phyloP scores from a whole-genome alignment of 805 yeast genomes.

The Teunomyces barrocoloradensis region DNA sequence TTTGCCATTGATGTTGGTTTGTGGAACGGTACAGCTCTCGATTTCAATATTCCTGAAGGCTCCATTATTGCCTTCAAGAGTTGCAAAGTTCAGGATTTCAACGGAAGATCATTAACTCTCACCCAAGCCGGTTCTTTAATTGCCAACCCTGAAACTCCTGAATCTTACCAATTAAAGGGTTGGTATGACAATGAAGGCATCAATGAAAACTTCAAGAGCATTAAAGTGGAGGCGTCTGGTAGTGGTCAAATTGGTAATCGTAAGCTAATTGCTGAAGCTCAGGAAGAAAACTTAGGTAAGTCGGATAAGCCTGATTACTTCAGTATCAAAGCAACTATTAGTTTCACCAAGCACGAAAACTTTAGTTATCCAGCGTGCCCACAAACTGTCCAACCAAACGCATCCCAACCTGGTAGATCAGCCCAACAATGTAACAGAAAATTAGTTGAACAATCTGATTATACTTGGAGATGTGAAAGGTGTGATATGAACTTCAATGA shows the following conservation, averaged over 20 bases:
- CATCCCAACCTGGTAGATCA: conserved; percentile 23
- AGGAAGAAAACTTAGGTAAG: conserved; percentile 65
- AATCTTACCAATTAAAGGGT: conserved; percentile 84
- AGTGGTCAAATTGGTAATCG: conserved; percentile 48
- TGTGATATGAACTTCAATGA: conserved; percentile 68
- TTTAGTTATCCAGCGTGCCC: conserved; percentile 90
- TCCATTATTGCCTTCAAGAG: conserved; percentile 92
- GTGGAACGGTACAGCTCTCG: conserved; percentile 87
- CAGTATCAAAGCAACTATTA: conserved; percentile 69
- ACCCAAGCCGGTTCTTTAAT: conserved; percentile 73
- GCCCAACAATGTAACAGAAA: conserved; percentile 67
- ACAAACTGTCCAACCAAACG: conserved; percentile 37
- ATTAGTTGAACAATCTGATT: conserved; percentile 66
- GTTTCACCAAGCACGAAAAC: conserved; percentile 68
- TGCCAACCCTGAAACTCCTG: conserved; percentile 84
- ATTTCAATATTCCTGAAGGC: conserved; percentile 69
- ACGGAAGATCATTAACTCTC: conserved; percentile 79
- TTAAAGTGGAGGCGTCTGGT: conserved; percentile 51
- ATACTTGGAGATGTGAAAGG: conserved; percentile 90
- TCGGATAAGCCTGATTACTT: conserved; percentile 81
- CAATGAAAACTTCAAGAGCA: conserved; percentile 55
- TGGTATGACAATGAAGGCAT: conserved; percentile 90
- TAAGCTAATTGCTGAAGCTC: conserved; percentile 64
- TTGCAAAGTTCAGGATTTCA: conserved; percentile 82
- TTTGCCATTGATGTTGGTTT: conserved; percentile 75